These are phyloP conservation scores for Dendrothele bispora DNA, from an alignment of 768 basidiomycete species.

Conservation along the genomic window DNA sequence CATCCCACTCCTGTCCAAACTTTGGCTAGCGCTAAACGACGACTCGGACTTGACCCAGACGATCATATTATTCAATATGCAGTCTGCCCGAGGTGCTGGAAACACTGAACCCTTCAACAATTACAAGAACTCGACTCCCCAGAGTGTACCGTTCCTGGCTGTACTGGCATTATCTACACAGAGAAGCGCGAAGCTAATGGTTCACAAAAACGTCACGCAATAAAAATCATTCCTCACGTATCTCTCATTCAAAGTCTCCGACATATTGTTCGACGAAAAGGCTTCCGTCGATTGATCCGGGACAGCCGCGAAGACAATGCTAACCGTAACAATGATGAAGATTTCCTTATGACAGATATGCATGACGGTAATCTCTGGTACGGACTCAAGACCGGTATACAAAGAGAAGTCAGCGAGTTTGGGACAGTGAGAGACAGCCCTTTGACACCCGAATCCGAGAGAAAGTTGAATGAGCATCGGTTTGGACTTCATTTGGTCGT, in stretches of 20 bases:
- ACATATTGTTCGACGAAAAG: slow-evolving; percentile 14
- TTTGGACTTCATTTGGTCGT: slow-evolving; percentile 24
- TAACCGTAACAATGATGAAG: slow-evolving; percentile 15
- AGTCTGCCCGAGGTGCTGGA: slow-evolving; percentile 10
- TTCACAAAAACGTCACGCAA: slow-evolving; percentile 3
- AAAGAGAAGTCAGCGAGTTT: slow-evolving; percentile 13
- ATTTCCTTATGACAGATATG: slow-evolving; percentile 25
- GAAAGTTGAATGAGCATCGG: slow-evolving; percentile 10
- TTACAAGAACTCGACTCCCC: background rate
- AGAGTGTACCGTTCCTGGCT: background rate
- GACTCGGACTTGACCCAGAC: slow-evolving; percentile 12
- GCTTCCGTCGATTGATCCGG: slow-evolving; percentile 10
- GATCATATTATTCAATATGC: slow-evolving; percentile 9
- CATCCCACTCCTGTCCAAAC: background rate
- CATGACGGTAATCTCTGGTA: slow-evolving; percentile 19
- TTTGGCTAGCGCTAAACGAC: slow-evolving; percentile 2
- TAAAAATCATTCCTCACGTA: slow-evolving; percentile 15
- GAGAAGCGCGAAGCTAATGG: slow-evolving; percentile 9
- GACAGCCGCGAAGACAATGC: slow-evolving; percentile 8
- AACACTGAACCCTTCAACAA: background rate
- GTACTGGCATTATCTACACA: slow-evolving; percentile 5
- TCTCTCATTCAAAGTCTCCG: slow-evolving; percentile 20
- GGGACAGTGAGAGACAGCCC: slow-evolving; percentile 14
- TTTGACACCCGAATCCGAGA: background rate
- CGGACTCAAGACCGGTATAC: slow-evolving; percentile 7